These are phyloP conservation scores for Adenanthera pavonina DNA, from an alignment of 306 rosid genomes.

Conservation along the genomic window DNA sequence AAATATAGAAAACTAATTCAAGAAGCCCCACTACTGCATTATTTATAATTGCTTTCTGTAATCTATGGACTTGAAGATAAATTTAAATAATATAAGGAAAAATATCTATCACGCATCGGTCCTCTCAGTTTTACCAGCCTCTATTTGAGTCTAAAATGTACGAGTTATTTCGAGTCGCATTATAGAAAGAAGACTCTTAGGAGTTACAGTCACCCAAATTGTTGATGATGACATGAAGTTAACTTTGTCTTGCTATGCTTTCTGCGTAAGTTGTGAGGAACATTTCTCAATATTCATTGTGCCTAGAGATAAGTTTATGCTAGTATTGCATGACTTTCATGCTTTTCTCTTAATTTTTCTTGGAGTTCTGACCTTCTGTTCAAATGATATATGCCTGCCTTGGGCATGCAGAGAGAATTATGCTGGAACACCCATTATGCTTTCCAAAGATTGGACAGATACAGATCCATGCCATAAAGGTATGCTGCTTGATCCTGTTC, in stretches of 20 bases:
- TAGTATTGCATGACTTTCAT: neutral
- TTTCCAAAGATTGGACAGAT: constrained; percentile 52
- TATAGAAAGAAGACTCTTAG: neutral
- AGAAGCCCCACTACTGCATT: neutral
- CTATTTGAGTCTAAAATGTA: neutral
- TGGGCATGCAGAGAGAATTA: constrained; percentile 38
- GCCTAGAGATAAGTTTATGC: neutral
- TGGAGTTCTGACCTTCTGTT: neutral
- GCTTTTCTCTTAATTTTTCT: neutral
- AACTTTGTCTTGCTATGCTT: neutral
- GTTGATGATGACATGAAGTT: neutral
- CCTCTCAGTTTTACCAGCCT: neutral
- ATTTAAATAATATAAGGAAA: neutral
- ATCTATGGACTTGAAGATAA: neutral
- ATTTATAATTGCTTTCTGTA: neutral
- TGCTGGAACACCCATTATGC: constrained; percentile 40
- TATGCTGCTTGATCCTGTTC: constrained; percentile 26
- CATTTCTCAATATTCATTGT: neutral
- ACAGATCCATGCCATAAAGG: constrained; percentile 52
- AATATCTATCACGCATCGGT: neutral
- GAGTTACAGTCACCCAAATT: neutral
- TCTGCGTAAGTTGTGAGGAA: constrained; percentile 1
- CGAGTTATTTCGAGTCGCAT: neutral
- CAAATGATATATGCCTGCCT: neutral
- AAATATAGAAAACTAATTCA: neutral